Evolutionary conservation across 1,284 basidiomycete genomes (phyloP).

Genomic region (Bondarzewia mesenterica): DNA sequence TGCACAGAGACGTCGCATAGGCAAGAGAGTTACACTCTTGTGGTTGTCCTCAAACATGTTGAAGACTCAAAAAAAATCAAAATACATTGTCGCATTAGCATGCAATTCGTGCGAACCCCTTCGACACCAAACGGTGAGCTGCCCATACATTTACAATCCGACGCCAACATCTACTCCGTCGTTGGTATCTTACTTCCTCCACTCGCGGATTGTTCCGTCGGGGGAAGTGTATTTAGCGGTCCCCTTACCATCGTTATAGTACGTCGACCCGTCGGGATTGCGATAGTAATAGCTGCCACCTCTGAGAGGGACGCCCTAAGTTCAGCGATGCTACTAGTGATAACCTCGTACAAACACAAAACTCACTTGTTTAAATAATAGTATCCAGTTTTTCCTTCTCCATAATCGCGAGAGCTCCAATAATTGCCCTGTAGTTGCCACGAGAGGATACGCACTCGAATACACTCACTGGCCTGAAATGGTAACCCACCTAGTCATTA

Average conservation of each 20-base stretch:
- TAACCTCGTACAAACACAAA: neutral
- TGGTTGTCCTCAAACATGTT: neutral
- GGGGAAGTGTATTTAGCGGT: neutral
- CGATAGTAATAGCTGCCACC: slow-evolving; percentile 1
- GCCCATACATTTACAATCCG: no score
- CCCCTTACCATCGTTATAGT: neutral
- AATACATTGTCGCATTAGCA: neutral
- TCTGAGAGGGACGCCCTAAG: neutral
- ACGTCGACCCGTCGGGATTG: slow-evolving; percentile 1
- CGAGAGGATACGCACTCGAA: no score
- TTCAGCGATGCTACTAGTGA: no score
- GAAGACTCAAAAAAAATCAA: neutral
- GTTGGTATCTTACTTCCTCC: neutral
- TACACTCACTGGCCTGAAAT: no score
- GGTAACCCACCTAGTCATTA: neutral
- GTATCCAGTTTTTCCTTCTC: neutral
- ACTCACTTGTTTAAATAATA: neutral
- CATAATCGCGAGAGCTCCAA: neutral
- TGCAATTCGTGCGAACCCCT: no score
- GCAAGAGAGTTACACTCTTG: neutral
- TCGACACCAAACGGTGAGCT: no score
- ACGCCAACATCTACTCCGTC: no score
- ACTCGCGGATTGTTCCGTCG: neutral
- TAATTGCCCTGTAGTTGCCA: neutral
- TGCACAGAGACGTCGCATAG: slow-evolving; percentile 24